Percentiles rank a stretch among this genome's conserved stretches.
Evolutionary conservation across 371 early-diverging fungal genomes (phyloP).

Genomic region (Mucor plumbeus): DNA sequence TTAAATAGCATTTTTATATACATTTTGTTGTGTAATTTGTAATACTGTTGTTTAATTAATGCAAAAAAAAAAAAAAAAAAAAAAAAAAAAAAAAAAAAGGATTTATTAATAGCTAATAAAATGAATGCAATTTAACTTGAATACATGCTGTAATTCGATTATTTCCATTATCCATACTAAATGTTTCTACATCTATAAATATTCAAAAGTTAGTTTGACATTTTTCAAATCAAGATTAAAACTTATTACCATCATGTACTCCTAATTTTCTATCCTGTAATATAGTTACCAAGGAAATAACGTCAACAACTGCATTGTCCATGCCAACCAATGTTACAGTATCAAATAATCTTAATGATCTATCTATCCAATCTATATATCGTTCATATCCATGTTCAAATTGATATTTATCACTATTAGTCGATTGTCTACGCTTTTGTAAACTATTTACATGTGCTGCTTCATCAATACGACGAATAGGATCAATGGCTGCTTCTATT

Average conservation of each 20-base stretch:
- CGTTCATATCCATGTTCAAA: conserved; percentile 50
- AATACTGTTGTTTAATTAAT: conserved; percentile 2
- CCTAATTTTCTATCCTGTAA: conserved; percentile 44
- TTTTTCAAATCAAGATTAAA: neutral
- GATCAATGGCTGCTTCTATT: conserved; percentile 46
- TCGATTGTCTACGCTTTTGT: neutral
- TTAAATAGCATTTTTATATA: neutral
- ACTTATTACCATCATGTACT: conserved; percentile 40
- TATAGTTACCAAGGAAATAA: conserved; percentile 44
- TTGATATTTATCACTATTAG: neutral
- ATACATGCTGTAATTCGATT: conserved; percentile 37
- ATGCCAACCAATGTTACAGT: conserved; percentile 47
- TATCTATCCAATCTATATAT: conserved; percentile 47
- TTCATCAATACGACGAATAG: conserved; percentile 23
- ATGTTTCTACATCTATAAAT: conserved; percentile 42
- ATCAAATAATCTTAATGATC: conserved; percentile 36
- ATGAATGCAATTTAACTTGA: conserved; percentile 42
- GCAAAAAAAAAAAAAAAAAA: too few species aligned
- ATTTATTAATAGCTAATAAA: conserved; percentile 6
- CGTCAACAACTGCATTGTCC: conserved; percentile 47
- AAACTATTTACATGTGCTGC: neutral
- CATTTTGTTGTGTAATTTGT: neutral
- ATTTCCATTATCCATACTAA: conserved; percentile 34
- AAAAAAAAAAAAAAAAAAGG: too few species aligned
- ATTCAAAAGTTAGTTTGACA: neutral